Evolutionary conservation across 2,329 filamentous ascomycete genomes (phyloP).

Genomic region (Xylariaceae sp.): DNA sequence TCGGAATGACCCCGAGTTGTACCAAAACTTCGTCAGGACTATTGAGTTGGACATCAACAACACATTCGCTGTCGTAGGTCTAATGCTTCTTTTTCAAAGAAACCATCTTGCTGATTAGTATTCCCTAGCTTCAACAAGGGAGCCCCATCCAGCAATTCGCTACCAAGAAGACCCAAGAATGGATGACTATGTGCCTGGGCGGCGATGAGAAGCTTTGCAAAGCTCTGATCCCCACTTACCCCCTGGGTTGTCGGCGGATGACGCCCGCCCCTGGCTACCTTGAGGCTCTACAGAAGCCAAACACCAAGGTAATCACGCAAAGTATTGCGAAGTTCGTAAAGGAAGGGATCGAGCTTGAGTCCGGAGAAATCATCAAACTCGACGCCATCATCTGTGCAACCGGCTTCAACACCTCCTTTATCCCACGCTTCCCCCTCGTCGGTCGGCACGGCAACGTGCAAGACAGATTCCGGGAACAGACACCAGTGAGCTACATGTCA

Average conservation of each 20-base stretch:
- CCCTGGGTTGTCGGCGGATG: conserved; percentile 44
- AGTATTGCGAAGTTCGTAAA: conserved; percentile 42
- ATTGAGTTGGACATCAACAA: conserved; percentile 43
- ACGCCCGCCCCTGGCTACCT: conserved; percentile 49
- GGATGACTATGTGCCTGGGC: conserved; percentile 45
- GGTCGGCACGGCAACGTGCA: conserved; percentile 48
- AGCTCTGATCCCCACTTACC: conserved; percentile 45
- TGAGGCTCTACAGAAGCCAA: conserved; percentile 40
- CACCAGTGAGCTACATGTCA: conserved; percentile 49
- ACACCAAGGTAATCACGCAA: conserved; percentile 44
- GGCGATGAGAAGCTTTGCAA: conserved; percentile 46
- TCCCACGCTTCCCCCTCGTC: conserved; percentile 46
- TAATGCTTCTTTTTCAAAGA: not conserved
- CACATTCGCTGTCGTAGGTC: conserved; percentile 39
- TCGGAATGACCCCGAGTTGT: conserved; percentile 41
- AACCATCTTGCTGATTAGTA: conserved; percentile 9
- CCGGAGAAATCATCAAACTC: conserved; percentile 45
- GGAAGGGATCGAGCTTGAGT: conserved; percentile 44
- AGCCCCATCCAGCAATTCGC: conserved; percentile 40
- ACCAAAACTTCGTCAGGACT: conserved; percentile 42
- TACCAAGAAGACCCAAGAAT: conserved; percentile 38
- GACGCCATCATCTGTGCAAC: conserved; percentile 56
- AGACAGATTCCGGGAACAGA: conserved; percentile 40
- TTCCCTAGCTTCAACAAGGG: conserved; percentile 35
- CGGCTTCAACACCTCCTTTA: conserved; percentile 51